These are phyloP conservation scores for Mycena citricolor DNA, from an alignment of 1,284 basidiomycete genomes.

Conservation along the genomic window DNA sequence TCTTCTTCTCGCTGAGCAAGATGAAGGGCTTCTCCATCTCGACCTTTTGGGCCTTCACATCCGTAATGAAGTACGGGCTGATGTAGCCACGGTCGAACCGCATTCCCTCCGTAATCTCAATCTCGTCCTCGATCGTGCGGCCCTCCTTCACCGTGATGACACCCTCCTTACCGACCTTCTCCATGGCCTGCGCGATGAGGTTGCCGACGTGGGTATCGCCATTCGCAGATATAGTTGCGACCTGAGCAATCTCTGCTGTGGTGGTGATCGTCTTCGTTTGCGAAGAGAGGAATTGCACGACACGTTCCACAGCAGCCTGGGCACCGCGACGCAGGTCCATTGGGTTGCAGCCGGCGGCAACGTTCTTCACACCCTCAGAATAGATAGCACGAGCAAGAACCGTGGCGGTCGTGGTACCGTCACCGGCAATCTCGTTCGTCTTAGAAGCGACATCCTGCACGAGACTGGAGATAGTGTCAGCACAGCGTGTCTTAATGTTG, in stretches of 20 bases:
- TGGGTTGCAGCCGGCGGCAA: conserved; percentile 98
- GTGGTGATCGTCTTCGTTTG: conserved; percentile 97
- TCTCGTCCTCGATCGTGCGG: conserved; percentile 96
- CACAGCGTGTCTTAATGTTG: too few relatives aligned
- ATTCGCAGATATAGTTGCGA: conserved; percentile 98
- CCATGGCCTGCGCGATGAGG: conserved; percentile 99
- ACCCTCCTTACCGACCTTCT: conserved; percentile 99
- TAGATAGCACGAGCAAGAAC: conserved; percentile 97
- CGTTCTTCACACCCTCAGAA: conserved; percentile 98
- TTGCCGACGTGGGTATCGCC: conserved; percentile 93
- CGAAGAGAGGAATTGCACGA: conserved; percentile 87
- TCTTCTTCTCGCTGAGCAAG: conserved; percentile 97
- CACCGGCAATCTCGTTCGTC: conserved; percentile 97
- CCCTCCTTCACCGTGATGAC: conserved; percentile 99
- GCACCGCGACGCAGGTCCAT: conserved; percentile 98
- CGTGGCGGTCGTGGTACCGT: conserved; percentile 97
- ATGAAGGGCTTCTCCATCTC: conserved; percentile 97
- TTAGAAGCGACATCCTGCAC: conserved; percentile 96
- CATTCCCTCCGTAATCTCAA: conserved; percentile 99
- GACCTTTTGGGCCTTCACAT: conserved; percentile 95
- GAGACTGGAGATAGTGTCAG: conserved; percentile 50
- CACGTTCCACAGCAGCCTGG: conserved; percentile 94
- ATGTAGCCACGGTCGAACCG: conserved; percentile 99
- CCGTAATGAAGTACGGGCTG: conserved; percentile 98
- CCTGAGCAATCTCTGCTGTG: conserved; percentile 95